phyloP scores from a whole-genome alignment of 768 basidiomycete species.

The Amanita fuliginea region DNA sequence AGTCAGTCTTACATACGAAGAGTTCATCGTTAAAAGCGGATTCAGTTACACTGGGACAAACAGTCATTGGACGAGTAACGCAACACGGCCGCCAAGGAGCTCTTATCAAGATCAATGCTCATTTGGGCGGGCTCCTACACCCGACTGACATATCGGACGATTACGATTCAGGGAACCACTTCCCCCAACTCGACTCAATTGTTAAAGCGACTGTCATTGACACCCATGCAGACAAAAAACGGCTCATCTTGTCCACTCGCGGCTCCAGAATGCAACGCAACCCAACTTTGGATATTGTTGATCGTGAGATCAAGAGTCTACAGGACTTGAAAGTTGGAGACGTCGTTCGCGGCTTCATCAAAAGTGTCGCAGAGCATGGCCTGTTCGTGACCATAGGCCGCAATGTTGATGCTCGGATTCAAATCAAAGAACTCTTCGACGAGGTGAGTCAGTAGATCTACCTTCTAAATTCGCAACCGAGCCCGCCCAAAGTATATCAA shows the following conservation, averaged over 20 bases:
- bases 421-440: slow-evolving; percentile 90
- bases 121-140: slow-evolving; percentile 68
- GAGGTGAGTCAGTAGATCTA: slow-evolving; percentile 35
- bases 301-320: slow-evolving; percentile 56
- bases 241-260: slow-evolving; percentile 74
- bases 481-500: slow-evolving; percentile 63
- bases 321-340: slow-evolving; percentile 61
- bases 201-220: slow-evolving; percentile 63
- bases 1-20: slow-evolving; percentile 35
- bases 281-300: slow-evolving; percentile 37
- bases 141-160: slow-evolving; percentile 79
- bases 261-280: slow-evolving; percentile 54
- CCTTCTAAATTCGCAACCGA: background rate
- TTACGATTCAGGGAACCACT: slow-evolving; percentile 44
- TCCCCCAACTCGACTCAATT: slow-evolving; percentile 53
- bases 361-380: slow-evolving; percentile 77
- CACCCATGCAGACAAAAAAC: slow-evolving; percentile 54
- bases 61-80: slow-evolving; percentile 72
- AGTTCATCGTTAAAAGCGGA: slow-evolving; percentile 47
- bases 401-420: slow-evolving; percentile 81
- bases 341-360: slow-evolving; percentile 81
- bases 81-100: slow-evolving; percentile 64
- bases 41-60: slow-evolving; percentile 56
- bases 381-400: slow-evolving; percentile 82
- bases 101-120: slow-evolving; percentile 62